phyloP scores from a whole-genome alignment of 805 yeast genomes.

The Yarrowia divulgata region DNA sequence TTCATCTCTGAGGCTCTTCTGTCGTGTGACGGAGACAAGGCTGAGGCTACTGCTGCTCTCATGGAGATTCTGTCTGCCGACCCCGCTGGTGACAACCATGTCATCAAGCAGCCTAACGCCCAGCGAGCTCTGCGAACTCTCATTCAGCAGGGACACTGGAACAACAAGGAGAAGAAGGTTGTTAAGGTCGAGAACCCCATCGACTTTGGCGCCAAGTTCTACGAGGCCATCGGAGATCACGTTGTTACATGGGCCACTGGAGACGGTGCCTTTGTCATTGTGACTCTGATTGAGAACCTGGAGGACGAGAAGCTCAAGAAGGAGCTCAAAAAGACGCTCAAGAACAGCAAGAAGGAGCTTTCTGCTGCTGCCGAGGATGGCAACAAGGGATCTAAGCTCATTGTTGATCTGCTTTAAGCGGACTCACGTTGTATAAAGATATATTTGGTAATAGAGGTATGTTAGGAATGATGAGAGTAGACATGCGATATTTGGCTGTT shows the following conservation, averaged over 20 bases:
- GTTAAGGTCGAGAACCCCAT: conserved; percentile 57
- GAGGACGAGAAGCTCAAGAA: conserved; percentile 54
- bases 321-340: conserved; percentile 61
- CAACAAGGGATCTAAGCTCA: conserved; percentile 51
- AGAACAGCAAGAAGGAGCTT: conserved; percentile 49
- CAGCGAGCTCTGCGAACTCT: conserved; percentile 76
- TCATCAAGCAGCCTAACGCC: conserved; percentile 71
- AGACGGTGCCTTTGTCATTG: conserved; percentile 80
- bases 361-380: conserved; percentile 45
- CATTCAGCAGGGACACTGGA: conserved; percentile 87
- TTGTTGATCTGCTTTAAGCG: conserved; percentile 44
- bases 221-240: conserved; percentile 61
- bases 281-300: conserved; percentile 76
- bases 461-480: background rate
- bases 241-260: conserved; percentile 73
- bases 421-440: conserved; percentile 6
- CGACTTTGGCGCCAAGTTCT: conserved; percentile 53
- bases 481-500: background rate
- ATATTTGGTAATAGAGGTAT: conserved; percentile 19
- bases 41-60: conserved; percentile 60
- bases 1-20: conserved; percentile 77
- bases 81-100: conserved; percentile 67
- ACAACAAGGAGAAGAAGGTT: conserved; percentile 63
- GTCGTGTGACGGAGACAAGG: conserved; percentile 56
- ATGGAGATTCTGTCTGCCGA: conserved; percentile 61